A percentile compares a stretch with the other conserved stretches of the same genome.
phyloP scores from a whole-genome alignment of 108 stramenopile genomes.

The Nitzschia sp. region DNA sequence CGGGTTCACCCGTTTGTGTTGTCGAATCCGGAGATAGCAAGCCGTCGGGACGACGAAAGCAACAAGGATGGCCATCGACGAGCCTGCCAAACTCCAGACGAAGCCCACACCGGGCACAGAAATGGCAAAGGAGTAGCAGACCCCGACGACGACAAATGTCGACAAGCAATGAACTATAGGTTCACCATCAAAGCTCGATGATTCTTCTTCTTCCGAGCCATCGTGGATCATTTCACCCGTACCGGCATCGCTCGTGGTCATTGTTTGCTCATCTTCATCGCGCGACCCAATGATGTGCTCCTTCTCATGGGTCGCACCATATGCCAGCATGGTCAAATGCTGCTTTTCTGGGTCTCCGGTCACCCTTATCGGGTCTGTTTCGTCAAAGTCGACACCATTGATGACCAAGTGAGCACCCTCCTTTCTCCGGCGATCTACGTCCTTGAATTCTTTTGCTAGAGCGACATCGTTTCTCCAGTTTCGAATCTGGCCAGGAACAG shows the following conservation, averaged over 20 bases:
- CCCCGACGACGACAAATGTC: conserved; percentile 54
- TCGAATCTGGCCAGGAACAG: conserved; percentile 10
- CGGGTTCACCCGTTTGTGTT: conserved; percentile 17
- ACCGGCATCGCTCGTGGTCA: background rate
- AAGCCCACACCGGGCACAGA: conserved; percentile 66
- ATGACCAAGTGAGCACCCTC: conserved; percentile 21
- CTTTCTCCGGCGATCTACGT: background rate
- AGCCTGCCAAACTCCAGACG: conserved; percentile 80
- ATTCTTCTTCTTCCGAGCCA: background rate
- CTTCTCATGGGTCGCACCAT: background rate
- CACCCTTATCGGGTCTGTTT: background rate
- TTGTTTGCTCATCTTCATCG: background rate
- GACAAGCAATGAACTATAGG: conserved; percentile 38
- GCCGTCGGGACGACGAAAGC: conserved; percentile 67
- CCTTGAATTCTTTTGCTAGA: background rate
- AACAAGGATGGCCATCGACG: conserved; percentile 74
- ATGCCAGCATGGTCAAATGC: conserved; percentile 8
- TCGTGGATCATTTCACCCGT: background rate
- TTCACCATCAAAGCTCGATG: conserved; percentile 8
- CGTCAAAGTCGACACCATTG: conserved; percentile 37
- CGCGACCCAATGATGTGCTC: background rate
- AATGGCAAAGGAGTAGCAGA: conserved; percentile 59
- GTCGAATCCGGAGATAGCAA: conserved; percentile 44
- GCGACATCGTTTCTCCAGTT: conserved; percentile 4
- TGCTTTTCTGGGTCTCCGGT: conserved; percentile 17